Percentiles rank a stretch among this genome's conserved stretches.
Conservation (phyloP, 2,329 filamentous ascomycete genomes). For the Cladosporium halotolerans region DNA sequence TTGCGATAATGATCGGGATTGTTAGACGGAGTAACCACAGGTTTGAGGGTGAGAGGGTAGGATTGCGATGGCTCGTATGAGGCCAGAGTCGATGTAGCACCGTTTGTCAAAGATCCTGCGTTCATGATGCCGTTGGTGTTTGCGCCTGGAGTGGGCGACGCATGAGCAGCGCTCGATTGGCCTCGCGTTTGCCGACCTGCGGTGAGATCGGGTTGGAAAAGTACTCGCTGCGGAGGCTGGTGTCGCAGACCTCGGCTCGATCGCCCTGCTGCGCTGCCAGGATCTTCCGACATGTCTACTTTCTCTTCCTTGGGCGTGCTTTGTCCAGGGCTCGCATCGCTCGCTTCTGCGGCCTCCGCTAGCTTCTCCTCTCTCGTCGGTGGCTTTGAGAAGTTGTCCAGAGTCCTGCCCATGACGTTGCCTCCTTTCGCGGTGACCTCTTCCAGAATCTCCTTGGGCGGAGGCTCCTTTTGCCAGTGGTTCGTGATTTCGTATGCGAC, state of each 20-base stretch:
- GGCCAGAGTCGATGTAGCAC: conserved; percentile 48
- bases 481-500: conserved; percentile 76
- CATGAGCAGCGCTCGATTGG: conserved; percentile 18
- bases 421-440: conserved; percentile 74
- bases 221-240: conserved; percentile 75
- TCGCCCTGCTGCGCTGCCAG: conserved; percentile 33
- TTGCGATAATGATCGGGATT: conserved; percentile 62
- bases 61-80: conserved; percentile 63
- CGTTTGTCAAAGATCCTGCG: conserved; percentile 21
- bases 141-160: conserved; percentile 40
- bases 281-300: conserved; percentile 45
- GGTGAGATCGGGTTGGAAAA: conserved; percentile 75
- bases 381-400: conserved; percentile 63
- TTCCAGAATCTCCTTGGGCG: conserved; percentile 82
- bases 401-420: conserved; percentile 67
- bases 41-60: conserved; percentile 61
- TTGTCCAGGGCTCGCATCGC: conserved; percentile 44
- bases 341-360: conserved; percentile 39
- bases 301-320: conserved; percentile 48
- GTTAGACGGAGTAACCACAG: conserved; percentile 68
- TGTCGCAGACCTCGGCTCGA: conserved; percentile 49
- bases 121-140: conserved; percentile 46
- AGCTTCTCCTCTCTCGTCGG: conserved; percentile 42
- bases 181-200: conserved; percentile 59
- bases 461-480: conserved; percentile 71